Evolutionary conservation across 1,284 basidiomycete genomes (phyloP), one percentile per base, ranked within the genome.

Genomic region (Trametes polyzona): DNA sequence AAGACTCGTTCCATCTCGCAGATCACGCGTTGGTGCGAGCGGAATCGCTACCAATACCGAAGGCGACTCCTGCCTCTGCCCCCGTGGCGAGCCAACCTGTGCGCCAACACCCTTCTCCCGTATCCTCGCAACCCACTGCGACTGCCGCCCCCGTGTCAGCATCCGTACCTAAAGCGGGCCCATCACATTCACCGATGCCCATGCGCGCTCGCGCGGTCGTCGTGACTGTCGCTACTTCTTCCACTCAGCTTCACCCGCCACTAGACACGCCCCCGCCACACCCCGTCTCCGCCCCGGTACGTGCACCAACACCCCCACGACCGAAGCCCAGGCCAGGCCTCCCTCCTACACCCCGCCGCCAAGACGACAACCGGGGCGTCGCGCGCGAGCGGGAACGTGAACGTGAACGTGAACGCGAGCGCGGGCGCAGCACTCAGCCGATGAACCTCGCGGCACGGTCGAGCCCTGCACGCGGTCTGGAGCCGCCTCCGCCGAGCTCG

Each of bases 261-360:
- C 39, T 42, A n/a, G 46, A 55, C 8, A 30, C 32, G 24, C 46
- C 53, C 2, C 46, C 39, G 6, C 39, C 37, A 9, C 23, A 32
- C 3, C 52, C 48, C 8, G 47, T 40, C n/a, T 53, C 51, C 17
- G 52, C 27, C 10, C 55, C 55, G 6, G 47, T 24, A 12, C 55
- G 55, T 19, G 46, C 41, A 29, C 60, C 56, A 42, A 55, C 52
- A 17, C 57, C 54, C 2, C 48, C 55, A 3, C 27, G 19, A 14
- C 47, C 42, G 17, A 53, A 52, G 37, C 19, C 33, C 7, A 48
- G 37, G 9, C 6, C 26, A 16, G 53, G 53, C 23, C 53, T 55
- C 21, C 53, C 53, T 30, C 46, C 53, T 8, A 55, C 53, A 11
- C 53, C 53, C 26, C 53, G 53, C 7, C 53, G 53, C 40, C 53